Percentiles rank a stretch among this genome's conserved stretches.
phyloP scores from a whole-genome alignment of 306 rosid species.

The Begonia fuchsioides region DNA sequence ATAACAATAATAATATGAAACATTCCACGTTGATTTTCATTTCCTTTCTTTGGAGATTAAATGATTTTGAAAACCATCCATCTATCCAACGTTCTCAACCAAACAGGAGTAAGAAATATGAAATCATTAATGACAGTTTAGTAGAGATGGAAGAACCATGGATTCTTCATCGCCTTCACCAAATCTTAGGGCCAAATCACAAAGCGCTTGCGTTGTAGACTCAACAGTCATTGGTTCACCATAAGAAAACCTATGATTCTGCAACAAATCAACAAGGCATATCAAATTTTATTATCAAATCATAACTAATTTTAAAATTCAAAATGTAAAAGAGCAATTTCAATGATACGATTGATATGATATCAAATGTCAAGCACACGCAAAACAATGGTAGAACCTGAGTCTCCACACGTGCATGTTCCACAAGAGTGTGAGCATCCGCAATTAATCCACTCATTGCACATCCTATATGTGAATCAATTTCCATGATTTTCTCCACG shows the following conservation, averaged over 20 bases:
- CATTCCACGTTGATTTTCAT: too few species aligned
- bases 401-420: conserved; percentile 95
- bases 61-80: too few species aligned
- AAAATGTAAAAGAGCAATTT: too few species aligned
- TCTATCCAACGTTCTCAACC: too few species aligned
- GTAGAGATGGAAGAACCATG: conserved; percentile 42
- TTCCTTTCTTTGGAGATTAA: too few species aligned
- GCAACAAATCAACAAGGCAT: conserved; percentile 15
- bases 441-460: conserved; percentile 99
- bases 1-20: too few species aligned
- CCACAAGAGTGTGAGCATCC: conserved; percentile 99
- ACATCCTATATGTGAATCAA: conserved; percentile 88
- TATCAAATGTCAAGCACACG: too few species aligned
- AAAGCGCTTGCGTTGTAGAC: conserved; percentile 95
- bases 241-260: conserved; percentile 94
- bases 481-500: conserved; percentile 96
- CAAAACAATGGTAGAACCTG: conserved; percentile 33
- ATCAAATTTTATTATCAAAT: neutral
- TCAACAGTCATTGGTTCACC: conserved; percentile 97
- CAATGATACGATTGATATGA: too few species aligned
- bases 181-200: conserved; percentile 89
- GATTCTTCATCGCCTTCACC: conserved; percentile 99
- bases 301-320: too few species aligned
- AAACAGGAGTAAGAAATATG: too few species aligned
- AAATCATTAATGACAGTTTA: too few species aligned